Evolutionary conservation across 1,284 basidiomycete genomes (phyloP), one percentile per base, ranked within the genome.

Genomic region (Cutaneotrichosporon sp.): DNA sequence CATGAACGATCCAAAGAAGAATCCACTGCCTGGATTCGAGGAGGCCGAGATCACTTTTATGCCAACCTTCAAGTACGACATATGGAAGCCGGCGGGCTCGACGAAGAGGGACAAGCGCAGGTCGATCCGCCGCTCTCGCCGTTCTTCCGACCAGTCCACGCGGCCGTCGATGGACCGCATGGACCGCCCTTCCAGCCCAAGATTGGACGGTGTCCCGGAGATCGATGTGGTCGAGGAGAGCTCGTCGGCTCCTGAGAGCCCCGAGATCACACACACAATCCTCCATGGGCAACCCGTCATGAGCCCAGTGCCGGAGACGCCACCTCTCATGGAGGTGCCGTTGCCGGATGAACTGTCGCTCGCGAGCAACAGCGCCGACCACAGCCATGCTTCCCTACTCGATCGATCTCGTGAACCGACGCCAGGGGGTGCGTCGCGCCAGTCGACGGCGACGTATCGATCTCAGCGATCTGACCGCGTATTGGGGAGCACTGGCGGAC

Each of bases 61-160:
- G 4, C 83, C 83, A 4, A 84, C 83, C 13, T 84, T 82, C 80
- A 84, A 84, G 67, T 83, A 81, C 60, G 82, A 83, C 64, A 75
- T 75, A 56, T 79, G 81, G 75, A 81, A 81, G 65, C 80, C 80
- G 30, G 70, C 82, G 55, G 81, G 81, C 68, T 69, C 78, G 56
- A 78, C 76, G 46, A 74, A 79, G 58, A 65, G 73, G 21, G 71
- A 76, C 31, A 61, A 72, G 18, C 68, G 74, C 16, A 63, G 73
- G 31, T 74, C 67, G 36, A 51, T 74, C 18, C 70, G 51, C 13
- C 26, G 71, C 22, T 32, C 51, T 9, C 70, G 73, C 4, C 60
- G 68, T 0, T 62, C 67, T n/a, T 21, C 65, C 30, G 67, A 69
- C 1, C 64, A 67, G 32, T 61, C 63, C 10, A 59, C 60, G 18